phyloP scores from a whole-genome alignment of 78 protist genomes.

The Dictyostelium purpureum region DNA sequence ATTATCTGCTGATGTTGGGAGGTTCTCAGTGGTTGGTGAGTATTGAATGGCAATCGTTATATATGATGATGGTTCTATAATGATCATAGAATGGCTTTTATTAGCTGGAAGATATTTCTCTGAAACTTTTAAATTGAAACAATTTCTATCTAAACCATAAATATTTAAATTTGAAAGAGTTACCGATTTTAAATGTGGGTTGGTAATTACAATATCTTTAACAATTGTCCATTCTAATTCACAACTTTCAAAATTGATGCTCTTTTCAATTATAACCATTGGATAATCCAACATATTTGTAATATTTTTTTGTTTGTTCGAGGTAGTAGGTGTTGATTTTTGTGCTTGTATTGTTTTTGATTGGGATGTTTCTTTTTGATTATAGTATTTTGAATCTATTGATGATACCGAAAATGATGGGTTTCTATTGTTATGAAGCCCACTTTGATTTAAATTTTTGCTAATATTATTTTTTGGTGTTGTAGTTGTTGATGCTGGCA shows the following conservation, averaged over 20 bases:
- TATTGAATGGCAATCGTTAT: not conserved
- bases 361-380: not conserved
- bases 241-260: not conserved
- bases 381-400: not conserved
- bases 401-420: too few species aligned
- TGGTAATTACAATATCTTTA: not conserved
- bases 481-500: not conserved
- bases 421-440: not conserved
- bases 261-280: not conserved
- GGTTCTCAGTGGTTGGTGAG: slow-evolving; percentile 4
- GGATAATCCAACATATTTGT: not conserved
- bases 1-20: not conserved
- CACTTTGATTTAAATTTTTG: not conserved
- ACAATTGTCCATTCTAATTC: slow-evolving; percentile 2
- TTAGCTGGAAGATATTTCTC: not conserved
- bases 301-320: not conserved
- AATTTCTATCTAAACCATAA: not conserved
- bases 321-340: not conserved
- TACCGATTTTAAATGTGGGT: slow-evolving; percentile 29
- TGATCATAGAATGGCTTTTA: not conserved
- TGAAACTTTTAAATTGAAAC: not conserved
- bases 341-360: not conserved
- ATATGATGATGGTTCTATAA: not conserved
- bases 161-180: not conserved
- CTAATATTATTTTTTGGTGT: not conserved